Percentiles rank a stretch among this genome's conserved stretches.
These are phyloP conservation scores for Cichorium intybus DNA, from an alignment of 140 eudicot species.

Conservation along the genomic window DNA sequence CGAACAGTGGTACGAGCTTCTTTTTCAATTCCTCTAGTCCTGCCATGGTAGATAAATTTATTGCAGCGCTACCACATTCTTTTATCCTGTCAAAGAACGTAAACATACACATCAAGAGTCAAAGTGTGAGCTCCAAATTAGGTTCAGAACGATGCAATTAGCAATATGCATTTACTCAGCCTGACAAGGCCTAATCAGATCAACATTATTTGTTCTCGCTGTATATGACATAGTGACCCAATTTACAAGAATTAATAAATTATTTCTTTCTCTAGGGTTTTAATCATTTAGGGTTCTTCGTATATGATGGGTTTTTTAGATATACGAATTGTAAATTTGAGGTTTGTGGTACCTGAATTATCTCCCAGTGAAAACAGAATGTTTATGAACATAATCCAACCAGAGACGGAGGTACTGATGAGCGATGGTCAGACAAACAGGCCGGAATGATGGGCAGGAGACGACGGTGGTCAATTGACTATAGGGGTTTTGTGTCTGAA, in stretches of 20 bases:
- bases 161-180: not conserved
- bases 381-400: not conserved
- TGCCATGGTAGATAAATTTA: conserved; percentile 49
- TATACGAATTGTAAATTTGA: not conserved
- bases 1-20: conserved; percentile 89
- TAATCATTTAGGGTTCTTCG: conserved; percentile 10
- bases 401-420: conserved; percentile 15
- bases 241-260: not conserved
- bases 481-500: not conserved
- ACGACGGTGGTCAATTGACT: conserved; percentile 9
- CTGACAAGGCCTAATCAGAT: conserved; percentile 2
- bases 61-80: conserved; percentile 21
- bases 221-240: not conserved
- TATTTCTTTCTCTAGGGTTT: conserved; percentile 19
- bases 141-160: not conserved
- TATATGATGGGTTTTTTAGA: not conserved
- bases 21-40: conserved; percentile 89
- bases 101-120: conserved; percentile 8
- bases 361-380: conserved; percentile 2
- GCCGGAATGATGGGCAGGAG: conserved; percentile 12
- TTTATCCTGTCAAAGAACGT: conserved; percentile 9
- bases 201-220: not conserved
- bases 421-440: conserved; percentile 3
- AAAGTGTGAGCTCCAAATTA: not conserved
- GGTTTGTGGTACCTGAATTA: conserved; percentile 21